A percentile compares a stretch with the other conserved stretches of the same genome.
Evolutionary conservation across 169 alveolate genomes (phyloP).

Genomic region (Eimeria maxima): DNA sequence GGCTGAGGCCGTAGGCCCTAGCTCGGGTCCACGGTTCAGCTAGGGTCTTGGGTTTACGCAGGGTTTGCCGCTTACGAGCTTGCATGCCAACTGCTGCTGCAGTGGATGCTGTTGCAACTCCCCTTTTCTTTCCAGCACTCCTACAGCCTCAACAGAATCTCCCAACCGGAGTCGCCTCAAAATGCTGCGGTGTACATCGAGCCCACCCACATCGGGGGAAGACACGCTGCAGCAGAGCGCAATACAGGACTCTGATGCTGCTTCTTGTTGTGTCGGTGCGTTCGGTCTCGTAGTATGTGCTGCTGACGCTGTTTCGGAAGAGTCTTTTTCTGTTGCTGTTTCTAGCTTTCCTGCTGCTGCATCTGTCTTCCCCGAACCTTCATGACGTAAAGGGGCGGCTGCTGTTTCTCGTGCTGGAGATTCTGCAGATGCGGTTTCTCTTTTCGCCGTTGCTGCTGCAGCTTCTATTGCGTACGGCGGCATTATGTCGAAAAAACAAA

Average conservation of each 20-base stretch:
- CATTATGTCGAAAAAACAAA: slow-evolving; percentile 51
- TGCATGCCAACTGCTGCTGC: background rate
- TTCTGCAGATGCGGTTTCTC: background rate
- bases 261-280: background rate
- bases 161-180: slow-evolving; percentile 26
- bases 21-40: background rate
- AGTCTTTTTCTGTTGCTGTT: background rate
- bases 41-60: background rate
- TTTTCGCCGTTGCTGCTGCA: slow-evolving; percentile 8
- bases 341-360: slow-evolving; percentile 13
- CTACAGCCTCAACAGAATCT: slow-evolving; percentile 42
- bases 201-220: slow-evolving; percentile 47
- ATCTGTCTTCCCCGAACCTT: background rate
- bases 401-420: background rate
- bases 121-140: slow-evolving; percentile 24
- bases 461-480: background rate
- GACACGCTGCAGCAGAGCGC: slow-evolving; percentile 64
- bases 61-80: background rate
- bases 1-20: background rate
- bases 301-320: background rate
- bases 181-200: slow-evolving; percentile 69
- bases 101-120: background rate
- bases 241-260: background rate
- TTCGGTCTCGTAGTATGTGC: background rate
- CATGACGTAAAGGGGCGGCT: background rate